Base-by-base conservation (phyloP, 1,139 yeast species). In the Tardiomyces depauwii region DNA sequence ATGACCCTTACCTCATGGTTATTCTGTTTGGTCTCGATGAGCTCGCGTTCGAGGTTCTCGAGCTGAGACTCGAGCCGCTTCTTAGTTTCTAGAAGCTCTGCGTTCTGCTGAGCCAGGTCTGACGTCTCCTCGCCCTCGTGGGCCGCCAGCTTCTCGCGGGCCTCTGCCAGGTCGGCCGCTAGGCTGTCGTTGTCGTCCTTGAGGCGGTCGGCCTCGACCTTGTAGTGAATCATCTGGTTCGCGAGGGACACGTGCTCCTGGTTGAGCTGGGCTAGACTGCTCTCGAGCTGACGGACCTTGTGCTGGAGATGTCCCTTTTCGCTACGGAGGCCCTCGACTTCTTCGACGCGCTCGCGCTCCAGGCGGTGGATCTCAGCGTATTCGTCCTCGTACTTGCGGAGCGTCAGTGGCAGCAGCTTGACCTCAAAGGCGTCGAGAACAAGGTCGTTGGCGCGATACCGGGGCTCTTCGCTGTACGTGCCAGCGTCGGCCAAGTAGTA, bases 341-440 rank as follows among this genome's bases (percentile, higher is more conserved):
- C 94, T 42, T 75, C 78, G 19, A 76, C 72, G 51, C 88, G 77
- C 49, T 80, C 80, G 21, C 72, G 72, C 58, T 89, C 96, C 27
- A 77, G 64, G 36, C 76, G 71, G 59, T 81, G 81, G 21, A 88
- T 77, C 58, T 84, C 88, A 28, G 74, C 77, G 59, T 81, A 86
- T 64, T 91, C 97, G 12, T 73, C 72, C 45, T 74, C 79, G 60
- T 80, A 91, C 57, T 81, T 77, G 46, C 75, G 70, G 51, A 91
- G 68, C 7, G 81, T 77, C 18, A 81, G 70, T 9, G 96, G 96
- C 25, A 81, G 71, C 30, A 91, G 69, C 51, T 80, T 76, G 42
- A 88, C 75, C 32, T 71, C 70, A 74, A 84, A 79, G 0, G 96
- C 85, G 61, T 87, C 95, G 9, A 64, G 64, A n/a, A 91, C 93